A percentile compares a stretch with the other conserved stretches of the same genome.
Evolutionary conservation across 2,329 filamentous ascomycete species (phyloP).

Genomic region (Paecilomyces niveus): DNA sequence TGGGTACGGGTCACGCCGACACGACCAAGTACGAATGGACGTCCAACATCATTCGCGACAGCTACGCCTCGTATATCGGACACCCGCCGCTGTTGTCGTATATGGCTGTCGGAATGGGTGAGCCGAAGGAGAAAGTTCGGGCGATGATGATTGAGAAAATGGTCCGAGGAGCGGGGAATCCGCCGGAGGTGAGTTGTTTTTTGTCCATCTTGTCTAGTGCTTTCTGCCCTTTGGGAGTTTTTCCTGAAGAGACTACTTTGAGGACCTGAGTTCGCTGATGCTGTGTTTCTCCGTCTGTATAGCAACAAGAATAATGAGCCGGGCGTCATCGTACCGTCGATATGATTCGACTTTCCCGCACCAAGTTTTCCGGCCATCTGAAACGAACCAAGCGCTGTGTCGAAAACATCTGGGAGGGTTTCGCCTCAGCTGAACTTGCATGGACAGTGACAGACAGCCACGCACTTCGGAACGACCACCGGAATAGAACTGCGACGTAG

Average conservation of each 20-base stretch:
- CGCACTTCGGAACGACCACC: not conserved
- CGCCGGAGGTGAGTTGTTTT: conserved; percentile 49
- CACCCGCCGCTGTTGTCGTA: conserved; percentile 84
- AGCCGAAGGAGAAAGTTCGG: conserved; percentile 71
- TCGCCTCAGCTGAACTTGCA: not conserved
- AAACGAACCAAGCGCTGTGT: not conserved
- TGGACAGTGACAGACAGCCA: not conserved
- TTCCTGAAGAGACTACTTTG: not conserved
- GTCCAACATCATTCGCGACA: conserved; percentile 91
- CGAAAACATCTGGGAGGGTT: too few relatives aligned
- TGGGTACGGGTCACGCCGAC: conserved; percentile 93
- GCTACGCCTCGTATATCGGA: conserved; percentile 78
- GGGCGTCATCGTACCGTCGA: not conserved
- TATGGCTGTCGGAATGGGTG: conserved; percentile 82
- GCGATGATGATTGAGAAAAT: conserved; percentile 71
- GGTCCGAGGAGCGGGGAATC: conserved; percentile 59
- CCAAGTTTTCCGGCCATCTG: not conserved
- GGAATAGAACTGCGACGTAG: not conserved
- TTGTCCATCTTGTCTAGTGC: not conserved
- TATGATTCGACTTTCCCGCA: not conserved
- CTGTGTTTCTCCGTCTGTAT: not conserved
- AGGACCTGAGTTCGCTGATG: not conserved
- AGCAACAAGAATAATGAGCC: conserved; percentile 4
- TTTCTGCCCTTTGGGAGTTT: not conserved
- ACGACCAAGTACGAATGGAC: conserved; percentile 97